These are phyloP conservation scores for Kwoniella heveanensis DNA, from an alignment of 768 basidiomycete species.

Conservation along the genomic window DNA sequence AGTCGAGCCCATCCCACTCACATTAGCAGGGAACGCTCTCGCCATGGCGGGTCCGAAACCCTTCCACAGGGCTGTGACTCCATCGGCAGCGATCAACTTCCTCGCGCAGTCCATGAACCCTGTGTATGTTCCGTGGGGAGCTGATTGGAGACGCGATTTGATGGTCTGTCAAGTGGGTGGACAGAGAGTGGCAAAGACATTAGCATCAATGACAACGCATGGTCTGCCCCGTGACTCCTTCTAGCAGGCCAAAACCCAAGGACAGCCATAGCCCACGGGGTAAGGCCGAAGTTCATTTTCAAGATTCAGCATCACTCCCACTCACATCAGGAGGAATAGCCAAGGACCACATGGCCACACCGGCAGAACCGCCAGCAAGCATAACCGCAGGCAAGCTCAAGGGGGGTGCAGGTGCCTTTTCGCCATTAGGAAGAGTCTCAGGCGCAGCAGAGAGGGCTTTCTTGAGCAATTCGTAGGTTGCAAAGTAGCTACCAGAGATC, in stretches of 20 bases:
- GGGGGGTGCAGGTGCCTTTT: slow-evolving; percentile 68
- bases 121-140: slow-evolving; percentile 94
- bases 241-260: too few relatives aligned
- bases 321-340: slow-evolving; percentile 95
- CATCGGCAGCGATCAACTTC: slow-evolving; percentile 88
- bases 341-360: slow-evolving; percentile 96
- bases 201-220: neutral
- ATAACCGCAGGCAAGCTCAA: slow-evolving; percentile 85
- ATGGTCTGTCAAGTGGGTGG: slow-evolving; percentile 65
- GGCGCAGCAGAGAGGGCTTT: slow-evolving; percentile 65
- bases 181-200: neutral
- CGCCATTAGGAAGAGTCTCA: slow-evolving; percentile 28
- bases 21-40: slow-evolving; percentile 95
- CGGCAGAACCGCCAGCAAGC: slow-evolving; percentile 88
- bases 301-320: too few relatives aligned
- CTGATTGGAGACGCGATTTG: slow-evolving; percentile 93
- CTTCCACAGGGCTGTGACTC: slow-evolving; percentile 85
- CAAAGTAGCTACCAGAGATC: slow-evolving; percentile 94
- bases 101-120: slow-evolving; percentile 89
- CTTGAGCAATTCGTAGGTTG: slow-evolving; percentile 93
- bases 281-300: too few relatives aligned
- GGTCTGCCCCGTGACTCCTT: too few relatives aligned
- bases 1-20: slow-evolving; percentile 59
- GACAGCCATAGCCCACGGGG: too few relatives aligned
- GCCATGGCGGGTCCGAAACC: slow-evolving; percentile 96